Evolutionary conservation across 148 eudicot species (phyloP).

Genomic region (Spergularia bocconei): DNA sequence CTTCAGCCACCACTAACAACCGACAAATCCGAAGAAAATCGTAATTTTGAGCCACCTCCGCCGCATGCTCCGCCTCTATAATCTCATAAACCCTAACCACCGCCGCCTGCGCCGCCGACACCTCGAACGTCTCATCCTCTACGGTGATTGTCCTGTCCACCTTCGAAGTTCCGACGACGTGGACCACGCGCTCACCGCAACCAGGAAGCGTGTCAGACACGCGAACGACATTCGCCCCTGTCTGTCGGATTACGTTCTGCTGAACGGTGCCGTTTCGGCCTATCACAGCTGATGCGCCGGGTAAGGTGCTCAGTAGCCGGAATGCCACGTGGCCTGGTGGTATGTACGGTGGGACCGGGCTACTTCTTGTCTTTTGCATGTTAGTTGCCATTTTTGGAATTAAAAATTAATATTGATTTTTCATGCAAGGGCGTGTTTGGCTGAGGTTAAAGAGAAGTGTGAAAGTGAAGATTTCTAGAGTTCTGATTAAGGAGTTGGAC

Average conservation of each 20-base stretch:
- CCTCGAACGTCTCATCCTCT: background rate
- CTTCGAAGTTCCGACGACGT: background rate
- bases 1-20: conserved; percentile 6
- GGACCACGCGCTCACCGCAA: conserved; percentile 10
- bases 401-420: too few relatives aligned
- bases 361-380: background rate
- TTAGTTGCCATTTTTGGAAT: too few relatives aligned
- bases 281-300: background rate
- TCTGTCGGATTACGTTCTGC: background rate
- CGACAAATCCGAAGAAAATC: background rate
- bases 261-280: background rate
- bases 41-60: background rate
- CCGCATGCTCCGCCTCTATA: background rate
- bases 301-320: background rate
- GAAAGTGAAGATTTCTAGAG: too few relatives aligned
- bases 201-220: conserved; percentile 18
- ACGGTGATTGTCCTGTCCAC: background rate
- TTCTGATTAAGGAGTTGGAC: too few relatives aligned
- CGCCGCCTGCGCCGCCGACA: conserved; percentile 22
- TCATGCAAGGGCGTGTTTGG: too few relatives aligned
- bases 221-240: background rate
- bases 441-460: too few relatives aligned
- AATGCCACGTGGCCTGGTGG: background rate
- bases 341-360: background rate
- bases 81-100: conserved; percentile 16